Conservation (phyloP, 2,329 filamentous ascomycete genomes). For the Hyphodiscus sp. region DNA sequence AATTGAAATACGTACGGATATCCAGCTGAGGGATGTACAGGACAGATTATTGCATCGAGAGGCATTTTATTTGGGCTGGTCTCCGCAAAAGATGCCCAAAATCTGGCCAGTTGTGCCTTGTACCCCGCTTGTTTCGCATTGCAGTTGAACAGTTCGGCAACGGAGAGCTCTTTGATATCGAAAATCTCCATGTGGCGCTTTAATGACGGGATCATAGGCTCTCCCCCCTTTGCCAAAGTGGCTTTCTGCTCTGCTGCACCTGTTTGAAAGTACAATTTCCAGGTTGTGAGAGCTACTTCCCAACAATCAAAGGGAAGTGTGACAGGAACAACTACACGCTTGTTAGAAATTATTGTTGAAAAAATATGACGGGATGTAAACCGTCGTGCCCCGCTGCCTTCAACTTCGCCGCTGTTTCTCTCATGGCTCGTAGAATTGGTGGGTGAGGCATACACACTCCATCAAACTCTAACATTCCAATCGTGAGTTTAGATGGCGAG, state of each 20-base stretch:
- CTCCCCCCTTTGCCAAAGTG: background rate
- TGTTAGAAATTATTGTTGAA: background rate
- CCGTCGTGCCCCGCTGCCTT: slow-evolving; percentile 42
- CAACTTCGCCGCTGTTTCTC: slow-evolving; percentile 33
- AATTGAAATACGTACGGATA: background rate
- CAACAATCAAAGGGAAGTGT: slow-evolving; percentile 14
- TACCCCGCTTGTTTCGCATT: background rate
- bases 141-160: slow-evolving; percentile 1
- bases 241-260: slow-evolving; percentile 1
- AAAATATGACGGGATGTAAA: slow-evolving; percentile 11
- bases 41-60: slow-evolving; percentile 6
- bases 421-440: slow-evolving; percentile 41
- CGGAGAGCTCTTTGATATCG: background rate
- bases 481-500: slow-evolving; percentile 8
- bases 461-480: slow-evolving; percentile 39
- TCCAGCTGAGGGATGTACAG: slow-evolving; percentile 1
- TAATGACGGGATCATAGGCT: background rate
- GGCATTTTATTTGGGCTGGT: background rate
- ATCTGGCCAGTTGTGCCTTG: background rate
- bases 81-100: background rate
- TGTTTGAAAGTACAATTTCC: slow-evolving; percentile 4
- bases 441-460: slow-evolving; percentile 49
- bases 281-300: slow-evolving; percentile 5
- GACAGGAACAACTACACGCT: slow-evolving; percentile 10
- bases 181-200: background rate